These are phyloP conservation scores for Paratinospora sagittata DNA, from an alignment of 164 flowering plant species.

Conservation along the genomic window DNA sequence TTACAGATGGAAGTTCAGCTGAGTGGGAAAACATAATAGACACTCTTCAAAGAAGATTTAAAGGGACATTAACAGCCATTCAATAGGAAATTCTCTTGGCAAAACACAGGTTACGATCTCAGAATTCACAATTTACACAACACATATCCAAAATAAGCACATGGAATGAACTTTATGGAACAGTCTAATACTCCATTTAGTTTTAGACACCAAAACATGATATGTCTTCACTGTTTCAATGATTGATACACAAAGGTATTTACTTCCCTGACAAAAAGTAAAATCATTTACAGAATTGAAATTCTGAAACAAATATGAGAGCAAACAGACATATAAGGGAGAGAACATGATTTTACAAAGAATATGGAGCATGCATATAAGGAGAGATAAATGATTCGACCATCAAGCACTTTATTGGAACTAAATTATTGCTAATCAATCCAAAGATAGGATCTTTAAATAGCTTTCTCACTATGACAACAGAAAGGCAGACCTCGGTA, in stretches of 20 bases:
- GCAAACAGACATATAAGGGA: background rate
- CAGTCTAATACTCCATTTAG: background rate
- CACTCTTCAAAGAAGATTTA: background rate
- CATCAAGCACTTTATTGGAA: background rate
- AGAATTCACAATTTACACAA: background rate
- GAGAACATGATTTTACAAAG: background rate
- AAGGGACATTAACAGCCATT: background rate
- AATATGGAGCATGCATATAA: background rate
- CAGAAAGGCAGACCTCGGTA: no score
- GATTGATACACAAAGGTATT: no score
- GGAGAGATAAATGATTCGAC: background rate
- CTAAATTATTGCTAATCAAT: background rate
- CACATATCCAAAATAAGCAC: background rate
- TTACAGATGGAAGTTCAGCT: background rate
- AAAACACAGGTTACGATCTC: background rate
- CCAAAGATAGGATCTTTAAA: background rate
- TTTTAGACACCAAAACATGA: no score
- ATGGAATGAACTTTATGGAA: background rate
- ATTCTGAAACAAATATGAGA: no score
- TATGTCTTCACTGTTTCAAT: no score
- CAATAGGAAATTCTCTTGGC: background rate
- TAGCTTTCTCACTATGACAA: background rate
- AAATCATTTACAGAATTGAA: no score
- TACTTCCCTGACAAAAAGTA: no score
- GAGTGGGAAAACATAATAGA: background rate